These are phyloP conservation scores for Sporobolus alterniflorus DNA, from an alignment of 202 grass and related monocot species.

Conservation along the genomic window DNA sequence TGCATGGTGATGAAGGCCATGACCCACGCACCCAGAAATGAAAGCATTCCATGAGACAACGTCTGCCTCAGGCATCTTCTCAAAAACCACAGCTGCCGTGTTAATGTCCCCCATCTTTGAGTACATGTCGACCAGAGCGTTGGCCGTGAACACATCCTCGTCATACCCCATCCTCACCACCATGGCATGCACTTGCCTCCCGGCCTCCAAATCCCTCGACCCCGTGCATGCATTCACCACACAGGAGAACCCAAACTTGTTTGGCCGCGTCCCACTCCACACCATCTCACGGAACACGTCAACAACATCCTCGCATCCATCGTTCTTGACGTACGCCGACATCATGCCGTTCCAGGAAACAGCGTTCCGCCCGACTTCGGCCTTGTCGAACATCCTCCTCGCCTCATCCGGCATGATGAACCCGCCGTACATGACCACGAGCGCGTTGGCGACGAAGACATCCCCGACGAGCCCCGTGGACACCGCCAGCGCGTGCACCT, in stretches of 20 bases:
- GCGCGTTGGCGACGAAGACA: constrained; percentile 75
- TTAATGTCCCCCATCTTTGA: constrained; percentile 64
- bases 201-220: constrained; percentile 48
- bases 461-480: constrained; percentile 54
- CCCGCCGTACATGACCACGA: constrained; percentile 73
- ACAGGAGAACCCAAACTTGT: constrained; percentile 78
- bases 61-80: constrained; percentile 54
- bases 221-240: constrained; percentile 83
- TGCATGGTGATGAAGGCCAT: constrained; percentile 65
- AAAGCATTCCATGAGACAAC: constrained; percentile 90
- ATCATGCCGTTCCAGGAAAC: constrained; percentile 90
- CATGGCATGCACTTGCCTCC: constrained; percentile 64
- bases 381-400: constrained; percentile 68
- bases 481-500: constrained; percentile 68
- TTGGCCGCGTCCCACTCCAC: constrained; percentile 48
- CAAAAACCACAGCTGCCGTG: constrained; percentile 56
- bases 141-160: constrained; percentile 67
- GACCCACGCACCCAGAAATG: constrained; percentile 79
- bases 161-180: constrained; percentile 62
- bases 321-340: constrained; percentile 73
- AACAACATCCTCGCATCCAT: constrained; percentile 55
- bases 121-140: constrained; percentile 85
- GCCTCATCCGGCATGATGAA: constrained; percentile 60
- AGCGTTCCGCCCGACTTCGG: constrained; percentile 40
- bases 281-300: constrained; percentile 68